Conservation (phyloP, 2,329 filamentous ascomycete genomes). For the Sphaerulina musiva region DNA sequence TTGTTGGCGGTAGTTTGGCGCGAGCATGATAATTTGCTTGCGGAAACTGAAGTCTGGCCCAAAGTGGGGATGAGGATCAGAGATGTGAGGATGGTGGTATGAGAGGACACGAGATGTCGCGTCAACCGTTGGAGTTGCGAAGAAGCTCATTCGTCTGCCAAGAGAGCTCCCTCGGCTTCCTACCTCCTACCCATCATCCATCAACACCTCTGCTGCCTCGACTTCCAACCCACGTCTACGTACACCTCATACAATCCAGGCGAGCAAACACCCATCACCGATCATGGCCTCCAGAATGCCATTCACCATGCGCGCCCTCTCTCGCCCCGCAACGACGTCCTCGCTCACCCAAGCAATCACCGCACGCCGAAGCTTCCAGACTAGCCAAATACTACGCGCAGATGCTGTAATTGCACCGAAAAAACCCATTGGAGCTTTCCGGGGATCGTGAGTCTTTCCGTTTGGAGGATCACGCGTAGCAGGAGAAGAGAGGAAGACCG, state of each 20-base stretch:
- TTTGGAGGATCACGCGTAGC: too few species aligned
- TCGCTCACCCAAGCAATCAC: slow-evolving; percentile 1
- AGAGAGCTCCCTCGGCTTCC: neutral
- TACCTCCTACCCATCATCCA: neutral
- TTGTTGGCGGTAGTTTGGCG: neutral
- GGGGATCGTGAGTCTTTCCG: slow-evolving; percentile 61
- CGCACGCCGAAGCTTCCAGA: slow-evolving; percentile 35
- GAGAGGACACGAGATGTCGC: neutral
- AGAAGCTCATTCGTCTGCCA: neutral
- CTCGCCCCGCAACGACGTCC: slow-evolving; percentile 16
- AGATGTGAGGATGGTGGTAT: neutral
- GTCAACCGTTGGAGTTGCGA: too few species aligned
- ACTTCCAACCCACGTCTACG: neutral
- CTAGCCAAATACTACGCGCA: slow-evolving; percentile 24
- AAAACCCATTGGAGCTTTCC: slow-evolving; percentile 64
- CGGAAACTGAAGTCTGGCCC: neutral
- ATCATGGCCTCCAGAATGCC: slow-evolving; percentile 9
- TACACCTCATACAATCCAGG: too few species aligned
- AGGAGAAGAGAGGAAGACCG: neutral
- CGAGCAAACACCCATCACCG: too few species aligned
- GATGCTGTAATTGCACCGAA: slow-evolving; percentile 43
- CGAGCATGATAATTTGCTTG: neutral
- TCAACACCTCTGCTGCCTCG: too few species aligned
- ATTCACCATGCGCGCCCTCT: slow-evolving; percentile 34
- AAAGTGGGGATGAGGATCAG: neutral